These are phyloP conservation scores for Aureobasidium sp. DNA, from an alignment of 2,329 filamentous ascomycete genomes.

Conservation along the genomic window DNA sequence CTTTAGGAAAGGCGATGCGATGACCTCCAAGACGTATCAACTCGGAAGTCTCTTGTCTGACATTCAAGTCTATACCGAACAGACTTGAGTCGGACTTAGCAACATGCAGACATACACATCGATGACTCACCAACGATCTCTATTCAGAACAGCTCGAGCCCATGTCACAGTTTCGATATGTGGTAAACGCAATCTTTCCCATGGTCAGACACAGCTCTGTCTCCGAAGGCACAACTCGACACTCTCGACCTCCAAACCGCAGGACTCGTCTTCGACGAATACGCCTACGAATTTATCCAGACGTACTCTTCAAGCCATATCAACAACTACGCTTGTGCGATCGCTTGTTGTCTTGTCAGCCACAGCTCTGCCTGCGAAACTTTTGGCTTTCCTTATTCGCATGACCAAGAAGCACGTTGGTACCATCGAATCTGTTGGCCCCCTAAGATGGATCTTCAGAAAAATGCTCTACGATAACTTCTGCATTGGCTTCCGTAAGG, in stretches of 20 bases:
- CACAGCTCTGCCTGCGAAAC: not conserved
- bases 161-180: no score
- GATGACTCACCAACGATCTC: no score
- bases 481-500: not conserved
- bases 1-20: not conserved
- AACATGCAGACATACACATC: not conserved
- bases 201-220: not conserved
- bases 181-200: not conserved
- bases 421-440: not conserved
- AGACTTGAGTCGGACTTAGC: not conserved
- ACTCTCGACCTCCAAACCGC: not conserved
- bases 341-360: conserved; percentile 6
- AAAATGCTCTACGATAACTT: conserved; percentile 11
- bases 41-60: not conserved
- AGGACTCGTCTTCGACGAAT: not conserved
- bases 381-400: conserved; percentile 8
- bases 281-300: not conserved
- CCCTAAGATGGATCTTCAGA: conserved; percentile 1
- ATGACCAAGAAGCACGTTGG: conserved; percentile 11
- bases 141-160: no score
- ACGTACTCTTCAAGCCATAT: conserved; percentile 4
- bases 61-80: not conserved
- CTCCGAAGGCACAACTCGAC: not conserved
- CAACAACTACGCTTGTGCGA: not conserved
- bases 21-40: not conserved